Conservation (phyloP, 805 yeast species). For the Candida nitratophila region DNA sequence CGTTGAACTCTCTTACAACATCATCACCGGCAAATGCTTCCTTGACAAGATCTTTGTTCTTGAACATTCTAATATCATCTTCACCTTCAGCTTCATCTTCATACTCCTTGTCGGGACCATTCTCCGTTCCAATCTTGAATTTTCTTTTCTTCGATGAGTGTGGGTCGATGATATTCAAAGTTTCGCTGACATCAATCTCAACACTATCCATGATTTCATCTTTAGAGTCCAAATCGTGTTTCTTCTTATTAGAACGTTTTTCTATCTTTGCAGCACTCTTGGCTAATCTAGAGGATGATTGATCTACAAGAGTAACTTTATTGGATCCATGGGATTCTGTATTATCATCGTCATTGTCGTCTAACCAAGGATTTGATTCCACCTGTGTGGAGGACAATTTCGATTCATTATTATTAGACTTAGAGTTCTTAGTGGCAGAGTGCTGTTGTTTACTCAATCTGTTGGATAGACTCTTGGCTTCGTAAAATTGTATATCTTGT, state of each 20-base stretch:
- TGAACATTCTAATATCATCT: conserved; percentile 47
- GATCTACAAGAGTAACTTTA: conserved; percentile 38
- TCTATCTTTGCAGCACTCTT: conserved; percentile 41
- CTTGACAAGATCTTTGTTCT: conserved; percentile 73
- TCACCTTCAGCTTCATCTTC: conserved; percentile 40
- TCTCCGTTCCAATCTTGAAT: neutral
- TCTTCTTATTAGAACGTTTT: conserved; percentile 21
- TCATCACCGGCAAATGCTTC: conserved; percentile 98
- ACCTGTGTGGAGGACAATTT: neutral
- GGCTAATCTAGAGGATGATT: conserved; percentile 39
- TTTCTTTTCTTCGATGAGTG: neutral
- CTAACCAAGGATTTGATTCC: conserved; percentile 46
- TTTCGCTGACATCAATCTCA: conserved; percentile 44
- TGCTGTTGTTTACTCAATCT: conserved; percentile 23
- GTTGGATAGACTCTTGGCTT: conserved; percentile 36
- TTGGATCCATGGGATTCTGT: conserved; percentile 30
- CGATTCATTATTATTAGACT: neutral
- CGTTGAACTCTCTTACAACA: conserved; percentile 72
- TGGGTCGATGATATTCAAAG: conserved; percentile 43
- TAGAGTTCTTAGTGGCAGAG: conserved; percentile 2
- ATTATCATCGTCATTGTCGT: conserved; percentile 17
- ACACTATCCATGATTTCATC: conserved; percentile 29
- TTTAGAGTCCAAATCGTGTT: conserved; percentile 27
- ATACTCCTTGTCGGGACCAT: conserved; percentile 28
- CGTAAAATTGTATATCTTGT: conserved; percentile 45